Base-by-base conservation (phyloP, 768 basidiomycete genomes). In the Megacollybia marginata region DNA sequence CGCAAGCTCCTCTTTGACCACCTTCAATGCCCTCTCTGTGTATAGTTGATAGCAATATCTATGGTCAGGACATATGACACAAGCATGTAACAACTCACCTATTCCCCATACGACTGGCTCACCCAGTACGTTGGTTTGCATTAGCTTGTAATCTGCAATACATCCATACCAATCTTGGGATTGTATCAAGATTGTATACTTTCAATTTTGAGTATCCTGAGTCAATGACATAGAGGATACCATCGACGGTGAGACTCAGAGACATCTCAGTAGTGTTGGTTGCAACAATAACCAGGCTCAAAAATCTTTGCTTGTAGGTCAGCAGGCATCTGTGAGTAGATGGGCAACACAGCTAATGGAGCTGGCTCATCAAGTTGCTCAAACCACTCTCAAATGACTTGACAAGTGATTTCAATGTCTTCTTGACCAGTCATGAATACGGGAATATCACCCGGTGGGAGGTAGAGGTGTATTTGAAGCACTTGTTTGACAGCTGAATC, bases 401-500 rank as follows among this genome's bases (percentile, higher is more conserved):
- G 88, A 62, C 96, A 99, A 10, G 93, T 98, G 31, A 92, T 79
- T 67, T 98, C 95, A 52, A 99, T 99, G 64, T 99, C 95, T 68
- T 98, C 96, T 69, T 98, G 96, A 34, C 96, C 96, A 20, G 96
- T 99, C 95, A 98, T 98, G 67, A 99, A 99, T 23, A 98, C 92
- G 36, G 98, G 73, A 47, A 98, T 89, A 68, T 99, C 96, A 13
- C 96, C 96, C 0, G 83, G 81, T 19, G 95, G 92, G 15, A 88
- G 77, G 1, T 94, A 92, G 36, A 98, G n/a, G n/a, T n/a, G n/a
- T n/a, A n/a, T n/a, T n/a, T n/a, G n/a, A n/a, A n/a, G n/a, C n/a
- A n/a, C n/a, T n/a, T n/a, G n/a, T n/a, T n/a, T n/a, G n/a, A n/a
- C n/a, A n/a, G n/a, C n/a, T n/a, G n/a, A n/a, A n/a, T n/a, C n/a